Evolutionary conservation across 345 rosid genomes (phyloP), one percentile per base, ranked within the genome.

Genomic region (Corchorus capsularis): DNA sequence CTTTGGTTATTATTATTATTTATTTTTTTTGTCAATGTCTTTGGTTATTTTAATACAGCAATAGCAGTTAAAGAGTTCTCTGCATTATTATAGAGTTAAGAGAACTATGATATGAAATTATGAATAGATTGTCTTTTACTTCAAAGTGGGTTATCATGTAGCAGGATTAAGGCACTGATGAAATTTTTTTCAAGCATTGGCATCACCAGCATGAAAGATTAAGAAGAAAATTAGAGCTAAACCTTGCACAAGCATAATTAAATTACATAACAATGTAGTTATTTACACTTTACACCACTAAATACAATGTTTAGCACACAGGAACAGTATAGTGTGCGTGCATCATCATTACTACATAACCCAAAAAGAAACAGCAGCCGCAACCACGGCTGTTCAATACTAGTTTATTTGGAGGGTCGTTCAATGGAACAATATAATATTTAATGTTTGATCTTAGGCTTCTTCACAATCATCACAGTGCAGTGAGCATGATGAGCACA

Each of bases 401-500:
- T 12, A n/a, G n/a, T n/a, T 6, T 57, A 39, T 64, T 64, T 41
- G 8, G 50, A 64, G 12, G 15, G 27, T 7, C 46, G 15, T 17
- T 6, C 37, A 8, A 8, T 3, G n/a, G 76, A 74, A 27, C 27
- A 27, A 27, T 27, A 27, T 27, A 27, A 27, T 27, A 27, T 27
- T 79, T 77, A 89, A 78, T 83, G 90, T 60, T 93, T 96, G 86
- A 53, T 76, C 87, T 92, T 93, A 47, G 99, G 99, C 93, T 34
- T 96, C 95, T 96, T 95, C 77, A 92, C 98, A 63, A 96, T 89
- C 98, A 93, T 89, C 79, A 92, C 98, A 1, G 89, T 82, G 89
- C 98, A 96, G 74, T 96, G 99, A 81, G 97, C 99, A 81, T 96
- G 99, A 79, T 96, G 99, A 78, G 97, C 83, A 70, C 96, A 93